phyloP scores from a whole-genome alignment of 257 asterid genomes.

The Solanum gracilifrons region DNA sequence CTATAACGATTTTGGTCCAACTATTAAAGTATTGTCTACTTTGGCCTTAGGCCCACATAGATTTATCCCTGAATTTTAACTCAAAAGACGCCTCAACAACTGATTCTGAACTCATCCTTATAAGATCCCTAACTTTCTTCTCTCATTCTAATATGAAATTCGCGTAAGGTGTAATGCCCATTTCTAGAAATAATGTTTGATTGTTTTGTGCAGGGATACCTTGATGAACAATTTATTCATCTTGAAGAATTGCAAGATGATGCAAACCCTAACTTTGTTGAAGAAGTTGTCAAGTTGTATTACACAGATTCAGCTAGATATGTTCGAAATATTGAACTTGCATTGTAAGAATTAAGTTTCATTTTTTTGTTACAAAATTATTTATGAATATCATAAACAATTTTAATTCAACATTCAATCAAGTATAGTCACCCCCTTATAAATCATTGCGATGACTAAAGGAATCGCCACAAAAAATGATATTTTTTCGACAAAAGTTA shows the following conservation, averaged over 20 bases:
- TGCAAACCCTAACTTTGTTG: conserved; percentile 66
- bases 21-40: not conserved
- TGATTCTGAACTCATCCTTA: not conserved
- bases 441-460: not conserved
- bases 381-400: not conserved
- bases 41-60: not conserved
- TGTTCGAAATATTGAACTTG: conserved; percentile 42
- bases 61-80: too few relatives aligned
- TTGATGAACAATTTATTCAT: conserved; percentile 73
- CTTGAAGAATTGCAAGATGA: conserved; percentile 80
- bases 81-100: not conserved
- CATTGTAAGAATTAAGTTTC: conserved; percentile 29
- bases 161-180: not conserved
- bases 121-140: not conserved
- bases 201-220: conserved; percentile 38
- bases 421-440: not conserved
- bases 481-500: not conserved
- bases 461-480: not conserved
- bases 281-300: conserved; percentile 59
- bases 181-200: too few relatives aligned
- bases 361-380: not conserved
- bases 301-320: conserved; percentile 56
- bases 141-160: too few relatives aligned
- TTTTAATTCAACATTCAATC: not conserved
- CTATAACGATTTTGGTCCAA: not conserved